Conservation (phyloP, 805 yeast genomes). For the Starmera pachycereana region DNA sequence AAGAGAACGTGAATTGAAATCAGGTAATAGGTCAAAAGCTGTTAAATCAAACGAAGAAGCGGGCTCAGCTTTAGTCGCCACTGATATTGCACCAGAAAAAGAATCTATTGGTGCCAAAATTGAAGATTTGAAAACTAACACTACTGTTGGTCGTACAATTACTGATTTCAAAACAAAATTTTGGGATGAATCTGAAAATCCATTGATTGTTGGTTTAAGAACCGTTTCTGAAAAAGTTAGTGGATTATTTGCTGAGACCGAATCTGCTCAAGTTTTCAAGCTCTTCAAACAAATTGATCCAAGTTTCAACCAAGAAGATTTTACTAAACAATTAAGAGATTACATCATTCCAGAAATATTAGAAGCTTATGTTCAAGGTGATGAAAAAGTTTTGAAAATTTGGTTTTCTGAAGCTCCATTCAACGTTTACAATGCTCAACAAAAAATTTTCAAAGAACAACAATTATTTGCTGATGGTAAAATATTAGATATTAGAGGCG, state of each 20-base stretch:
- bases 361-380: constrained; percentile 92
- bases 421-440: constrained; percentile 88
- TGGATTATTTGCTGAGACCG: constrained; percentile 84
- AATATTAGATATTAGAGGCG: constrained; percentile 90
- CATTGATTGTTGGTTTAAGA: constrained; percentile 71
- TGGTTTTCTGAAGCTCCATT: constrained; percentile 98
- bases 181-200: constrained; percentile 94
- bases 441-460: constrained; percentile 85
- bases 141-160: constrained; percentile 57
- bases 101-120: constrained; percentile 56
- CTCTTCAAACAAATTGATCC: constrained; percentile 88
- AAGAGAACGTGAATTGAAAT: constrained; percentile 51
- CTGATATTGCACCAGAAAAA: constrained; percentile 68
- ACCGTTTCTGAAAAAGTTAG: constrained; percentile 72
- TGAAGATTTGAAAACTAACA: constrained; percentile 55
- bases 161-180: constrained; percentile 49
- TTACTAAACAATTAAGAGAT: constrained; percentile 77
- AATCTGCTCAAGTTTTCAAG: constrained; percentile 83
- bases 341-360: constrained; percentile 90
- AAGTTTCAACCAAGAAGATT: constrained; percentile 65
- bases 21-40: constrained; percentile 53
- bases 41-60: constrained; percentile 75
- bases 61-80: constrained; percentile 72
- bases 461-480: constrained; percentile 86
- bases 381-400: constrained; percentile 64